Percentiles rank a stretch among this genome's conserved stretches.
phyloP scores from a whole-genome alignment of 2,329 filamentous ascomycete species.

The Neonectria ditissima region DNA sequence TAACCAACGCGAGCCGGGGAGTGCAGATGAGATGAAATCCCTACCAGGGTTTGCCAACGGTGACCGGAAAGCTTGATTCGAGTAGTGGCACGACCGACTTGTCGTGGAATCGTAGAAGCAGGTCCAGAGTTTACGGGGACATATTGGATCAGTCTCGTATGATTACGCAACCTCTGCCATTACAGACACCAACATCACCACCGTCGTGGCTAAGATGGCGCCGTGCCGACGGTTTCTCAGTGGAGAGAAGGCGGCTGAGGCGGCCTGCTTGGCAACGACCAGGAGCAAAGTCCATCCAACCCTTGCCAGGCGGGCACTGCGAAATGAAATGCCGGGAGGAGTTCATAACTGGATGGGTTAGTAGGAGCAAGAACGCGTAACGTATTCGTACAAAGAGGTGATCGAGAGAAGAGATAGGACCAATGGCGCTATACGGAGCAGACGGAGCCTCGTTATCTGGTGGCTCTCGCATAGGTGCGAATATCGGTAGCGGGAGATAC shows the following conservation, averaged over 20 bases:
- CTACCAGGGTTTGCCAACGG: conserved; percentile 12
- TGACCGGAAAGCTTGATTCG: conserved; percentile 9
- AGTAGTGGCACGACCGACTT: conserved; percentile 1
- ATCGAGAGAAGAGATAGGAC: not conserved
- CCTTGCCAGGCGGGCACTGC: not conserved
- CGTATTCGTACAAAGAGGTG: not conserved
- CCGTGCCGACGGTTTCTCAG: not conserved
- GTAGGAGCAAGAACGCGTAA: not conserved
- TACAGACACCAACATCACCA: conserved; percentile 3
- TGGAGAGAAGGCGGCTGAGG: not conserved
- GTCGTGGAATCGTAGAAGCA: not conserved
- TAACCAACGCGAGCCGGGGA: conserved; percentile 21
- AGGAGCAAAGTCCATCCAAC: not conserved
- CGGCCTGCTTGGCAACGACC: not conserved
- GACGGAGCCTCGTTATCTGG: not conserved
- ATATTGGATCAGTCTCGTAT: conserved; percentile 10
- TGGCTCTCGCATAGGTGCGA: not conserved
- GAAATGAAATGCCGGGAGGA: conserved; percentile 15
- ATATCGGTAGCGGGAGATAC: conserved; percentile 1
- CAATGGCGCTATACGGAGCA: not conserved
- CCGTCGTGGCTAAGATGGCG: conserved; percentile 1
- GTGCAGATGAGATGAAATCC: conserved; percentile 21
- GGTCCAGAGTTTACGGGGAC: conserved; percentile 3
- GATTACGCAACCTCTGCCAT: conserved; percentile 12
- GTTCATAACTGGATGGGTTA: not conserved